Evolutionary conservation across 768 basidiomycete genomes (phyloP), one percentile per base, ranked within the genome.

Genomic region (Cyclocybe cylindracea): DNA sequence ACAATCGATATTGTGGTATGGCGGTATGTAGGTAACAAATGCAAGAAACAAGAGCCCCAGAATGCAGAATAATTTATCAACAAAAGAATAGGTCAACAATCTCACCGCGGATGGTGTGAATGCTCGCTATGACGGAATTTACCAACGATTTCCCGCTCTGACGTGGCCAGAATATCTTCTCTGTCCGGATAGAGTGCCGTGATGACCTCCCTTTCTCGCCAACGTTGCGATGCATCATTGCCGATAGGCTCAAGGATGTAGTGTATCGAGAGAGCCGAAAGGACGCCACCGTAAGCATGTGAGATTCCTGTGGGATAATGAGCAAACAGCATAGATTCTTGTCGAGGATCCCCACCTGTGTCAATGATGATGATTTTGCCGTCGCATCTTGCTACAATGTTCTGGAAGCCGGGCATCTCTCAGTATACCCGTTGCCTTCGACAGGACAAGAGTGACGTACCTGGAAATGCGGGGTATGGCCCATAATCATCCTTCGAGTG

Each of bases 321-420:
- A 33, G 39, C 7, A 41, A 18, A 6, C 34, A 19, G 36, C 19
- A 8, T 10, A 44, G 34, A 36, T 8, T 16, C 4, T 19, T 46
- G 16, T 33, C 29, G 4, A 40, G 29, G 14, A 39, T 33, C 49
- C 55, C 5, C 50, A 86, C 91, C 94, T 0, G 96, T 98, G 64
- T 99, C 96, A 45, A 99, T 98, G 54, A 98, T 89, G 59, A 98
- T 87, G 39, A 98, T 84, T 61, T 90, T 94, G n/a, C 92, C 94
- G 36, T 83, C 78, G 64, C 97, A 99, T 51, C 94, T 76, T 5
- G 89, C 83, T 3, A 89, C 84, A 43, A 98, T 95, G 57, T 82
- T 83, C 79, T 91, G 44, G 10, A 46, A 39, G 50, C 56, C 34
- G 36, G 24, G 24, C 24, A 24, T 5, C 3, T 24, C 24, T 24